phyloP scores from a whole-genome alignment of 257 asterid species.

The Nicotiana undulata region DNA sequence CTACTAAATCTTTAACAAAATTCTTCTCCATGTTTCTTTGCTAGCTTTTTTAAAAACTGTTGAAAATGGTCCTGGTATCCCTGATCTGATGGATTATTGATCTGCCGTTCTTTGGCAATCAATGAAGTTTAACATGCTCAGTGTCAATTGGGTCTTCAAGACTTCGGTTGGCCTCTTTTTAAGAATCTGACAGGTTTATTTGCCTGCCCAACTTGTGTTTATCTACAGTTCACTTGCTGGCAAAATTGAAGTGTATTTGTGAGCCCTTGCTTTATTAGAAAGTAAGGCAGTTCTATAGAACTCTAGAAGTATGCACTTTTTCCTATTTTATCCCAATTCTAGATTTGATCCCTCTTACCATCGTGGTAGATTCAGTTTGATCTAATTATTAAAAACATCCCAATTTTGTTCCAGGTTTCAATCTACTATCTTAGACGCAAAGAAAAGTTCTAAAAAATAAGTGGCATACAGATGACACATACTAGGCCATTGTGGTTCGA shows the following conservation, averaged over 20 bases:
- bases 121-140: not conserved
- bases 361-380: not conserved
- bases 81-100: not conserved
- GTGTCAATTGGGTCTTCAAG: not conserved
- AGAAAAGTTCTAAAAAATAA: not conserved
- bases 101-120: not conserved
- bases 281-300: not conserved
- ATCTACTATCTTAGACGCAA: not conserved
- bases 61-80: not conserved
- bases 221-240: not conserved
- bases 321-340: not conserved
- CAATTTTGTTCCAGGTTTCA: not conserved
- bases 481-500: not conserved
- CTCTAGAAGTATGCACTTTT: not conserved
- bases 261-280: not conserved
- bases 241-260: not conserved
- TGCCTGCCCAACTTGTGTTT: not conserved
- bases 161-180: not conserved
- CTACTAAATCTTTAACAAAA: not conserved
- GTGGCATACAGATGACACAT: not conserved
- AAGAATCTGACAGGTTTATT: not conserved
- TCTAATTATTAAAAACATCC: not conserved
- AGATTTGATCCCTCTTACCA: not conserved
- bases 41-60: not conserved
- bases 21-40: not conserved